These are phyloP conservation scores for Tetracladium maxilliforme DNA, from an alignment of 2,329 filamentous ascomycete genomes.

Conservation along the genomic window DNA sequence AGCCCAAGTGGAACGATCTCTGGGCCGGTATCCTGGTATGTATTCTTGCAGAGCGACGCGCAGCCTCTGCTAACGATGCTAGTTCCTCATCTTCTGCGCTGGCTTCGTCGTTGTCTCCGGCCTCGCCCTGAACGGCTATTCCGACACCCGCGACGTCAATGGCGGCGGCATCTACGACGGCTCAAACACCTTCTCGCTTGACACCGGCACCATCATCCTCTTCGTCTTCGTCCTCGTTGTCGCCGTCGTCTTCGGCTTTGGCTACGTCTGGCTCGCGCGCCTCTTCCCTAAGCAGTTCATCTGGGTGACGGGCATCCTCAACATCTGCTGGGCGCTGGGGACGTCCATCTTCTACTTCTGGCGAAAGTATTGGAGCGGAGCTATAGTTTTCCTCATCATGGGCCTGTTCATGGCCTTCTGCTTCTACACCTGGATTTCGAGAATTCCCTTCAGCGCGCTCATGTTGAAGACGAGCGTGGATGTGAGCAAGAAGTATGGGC, in stretches of 20 bases:
- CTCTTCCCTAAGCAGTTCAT: slow-evolving; percentile 81
- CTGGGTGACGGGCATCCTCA: slow-evolving; percentile 81
- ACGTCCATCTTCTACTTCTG: slow-evolving; percentile 79
- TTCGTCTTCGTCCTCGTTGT: slow-evolving; percentile 67
- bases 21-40: slow-evolving; percentile 73
- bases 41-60: slow-evolving; percentile 5
- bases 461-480: slow-evolving; percentile 83
- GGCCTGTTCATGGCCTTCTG: slow-evolving; percentile 65
- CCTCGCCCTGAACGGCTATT: slow-evolving; percentile 61
- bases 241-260: slow-evolving; percentile 60
- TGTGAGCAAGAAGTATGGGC: slow-evolving; percentile 68
- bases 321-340: slow-evolving; percentile 70
- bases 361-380: slow-evolving; percentile 63
- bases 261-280: slow-evolving; percentile 63
- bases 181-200: slow-evolving; percentile 48
- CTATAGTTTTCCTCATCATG: slow-evolving; percentile 78
- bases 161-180: slow-evolving; percentile 63
- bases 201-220: slow-evolving; percentile 74
- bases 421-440: slow-evolving; percentile 78
- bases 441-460: slow-evolving; percentile 81
- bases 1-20: slow-evolving; percentile 77
- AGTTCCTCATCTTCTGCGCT: slow-evolving; percentile 55
- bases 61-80: slow-evolving; percentile 2
- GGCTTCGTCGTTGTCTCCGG: slow-evolving; percentile 69
- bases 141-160: slow-evolving; percentile 42